Evolutionary conservation across 176 grass and related monocot species (phyloP), one percentile per base, ranked within the genome.

Genomic region (Cymbopogon citratus): DNA sequence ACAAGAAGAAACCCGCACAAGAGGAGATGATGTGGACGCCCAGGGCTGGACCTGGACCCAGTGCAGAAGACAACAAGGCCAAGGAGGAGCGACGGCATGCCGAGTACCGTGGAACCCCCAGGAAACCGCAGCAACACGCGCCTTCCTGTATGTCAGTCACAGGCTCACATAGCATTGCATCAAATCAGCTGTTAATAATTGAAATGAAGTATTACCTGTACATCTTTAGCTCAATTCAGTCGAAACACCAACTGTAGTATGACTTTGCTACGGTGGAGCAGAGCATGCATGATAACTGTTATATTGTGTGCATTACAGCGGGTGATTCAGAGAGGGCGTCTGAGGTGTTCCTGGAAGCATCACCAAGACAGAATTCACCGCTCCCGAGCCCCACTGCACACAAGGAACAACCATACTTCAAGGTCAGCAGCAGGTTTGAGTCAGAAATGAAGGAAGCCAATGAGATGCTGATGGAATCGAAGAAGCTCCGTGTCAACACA

Each of bases 391-490:
- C 70, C 66, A 88, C 43, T 4, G 76, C 80, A 46, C 45, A 77
- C 80, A 83, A 29, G 68, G 83, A 90, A 1, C 79, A 86, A 35
- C 80, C 89, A 38, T 80, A 76, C 76, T 73, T 90, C 83, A 82
- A 81, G 88, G 34, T 90, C 85, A 74, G 81, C 80, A 84, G 85
- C 89, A 83, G 88, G 63, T 85, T 88, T n/a, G 85, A 91, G 71
- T 88, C 91, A 21, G 89, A 84, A 63, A 88, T 90, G 86, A 86
- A 85, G 79, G 91, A 94, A 70, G 88, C 87, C 46, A 76, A 91
- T 13, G 89, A 86, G 29, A 90, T 90, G 83, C 49, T 90, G 60
- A 78, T 54, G 83, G 88, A 90, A 68, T 90, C 83, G 0, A 90
- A 90, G 74, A 48, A 90, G 83, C 88, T 90, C 28, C 88, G 88